Evolutionary conservation across 2,329 filamentous ascomycete genomes (phyloP), one percentile per base, ranked within the genome.

Genomic region (Claviceps paspali): DNA sequence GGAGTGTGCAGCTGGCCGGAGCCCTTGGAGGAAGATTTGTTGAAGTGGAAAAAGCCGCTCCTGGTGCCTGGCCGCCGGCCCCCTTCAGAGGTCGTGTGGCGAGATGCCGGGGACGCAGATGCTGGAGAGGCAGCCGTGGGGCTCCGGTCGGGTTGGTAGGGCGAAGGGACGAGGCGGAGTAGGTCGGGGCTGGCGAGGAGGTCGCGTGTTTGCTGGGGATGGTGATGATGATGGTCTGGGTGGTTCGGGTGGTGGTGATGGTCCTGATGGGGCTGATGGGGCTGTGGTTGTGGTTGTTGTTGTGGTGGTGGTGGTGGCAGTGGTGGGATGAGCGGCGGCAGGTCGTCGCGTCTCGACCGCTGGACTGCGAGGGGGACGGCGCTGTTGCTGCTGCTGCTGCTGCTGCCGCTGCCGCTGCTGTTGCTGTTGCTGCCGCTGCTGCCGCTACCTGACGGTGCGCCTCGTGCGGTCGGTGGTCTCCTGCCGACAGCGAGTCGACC

Each of bases 31-130:
- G 60, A 52, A 18, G 51, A 52, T 47, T 69, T 70, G 43, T 57
- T 61, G 51, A 70, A 69, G 50, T 65, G 62, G 48, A 68, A 68
- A 52, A 70, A 68, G 45, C 63, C 61, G 47, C 62, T 61, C 49
- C 64, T 68, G 40, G 62, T 57, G n/a, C 57, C 45, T 46, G 63
- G 65, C 17, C 27, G 40, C 29, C 29, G 31, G 2, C 19, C 26
- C 12, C 17, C 35, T 22, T 32, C 30, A 11, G 40, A n/a, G 37
- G 24, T 31, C 22, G 33, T 29, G 29, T 30, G 29, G 22, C 36
- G 40, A 18, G 29, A 15, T 11, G 35, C 12, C 15, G 14, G 42
- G 44, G 43, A 45, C 35, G 36, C 36, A 38, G 32, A 35, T 24
- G 10, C 29, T 21, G 29, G 29, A 17, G 43, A 45, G 36, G 36